Percentiles rank a stretch among this genome's conserved stretches.
Evolutionary conservation across 495 filamentous ascomycete species (phyloP).

Genomic region (Thozetella sp.): DNA sequence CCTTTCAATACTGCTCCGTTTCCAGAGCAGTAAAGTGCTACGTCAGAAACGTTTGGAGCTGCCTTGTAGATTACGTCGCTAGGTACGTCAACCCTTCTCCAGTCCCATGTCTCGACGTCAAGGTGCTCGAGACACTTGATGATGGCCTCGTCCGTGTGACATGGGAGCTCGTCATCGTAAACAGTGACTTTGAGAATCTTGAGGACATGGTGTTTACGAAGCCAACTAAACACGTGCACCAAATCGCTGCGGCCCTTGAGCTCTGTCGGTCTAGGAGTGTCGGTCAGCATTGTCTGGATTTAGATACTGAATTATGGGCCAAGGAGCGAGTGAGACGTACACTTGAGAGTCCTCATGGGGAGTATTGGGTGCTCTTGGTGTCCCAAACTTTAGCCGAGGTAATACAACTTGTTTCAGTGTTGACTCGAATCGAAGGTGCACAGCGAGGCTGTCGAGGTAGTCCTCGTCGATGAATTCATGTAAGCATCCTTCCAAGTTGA

Average conservation of each 20-base stretch:
- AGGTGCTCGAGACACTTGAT: neutral
- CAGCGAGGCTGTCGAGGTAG: neutral
- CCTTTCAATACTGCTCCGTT: slow-evolving; percentile 12
- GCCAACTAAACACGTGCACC: neutral
- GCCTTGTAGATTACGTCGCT: slow-evolving; percentile 10
- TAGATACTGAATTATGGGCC: no score
- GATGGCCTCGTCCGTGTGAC: slow-evolving; percentile 3
- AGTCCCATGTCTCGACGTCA: slow-evolving; percentile 10
- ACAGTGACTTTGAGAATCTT: slow-evolving; percentile 2
- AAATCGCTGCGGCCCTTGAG: neutral
- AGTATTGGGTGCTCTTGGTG: no score
- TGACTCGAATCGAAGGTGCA: neutral
- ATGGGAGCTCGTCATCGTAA: neutral
- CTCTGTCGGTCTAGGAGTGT: neutral
- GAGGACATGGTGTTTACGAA: neutral
- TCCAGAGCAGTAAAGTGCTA: slow-evolving; percentile 11
- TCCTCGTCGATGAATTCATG: neutral
- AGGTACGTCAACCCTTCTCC: slow-evolving; percentile 14
- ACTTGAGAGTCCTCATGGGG: no score
- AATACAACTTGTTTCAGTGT: neutral
- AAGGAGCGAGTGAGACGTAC: no score
- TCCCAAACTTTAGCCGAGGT: neutral
- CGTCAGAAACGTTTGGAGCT: neutral
- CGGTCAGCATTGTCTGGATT: no score
- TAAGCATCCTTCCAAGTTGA: neutral